phyloP scores from a whole-genome alignment of 345 rosid genomes.

The Psidium guajava region DNA sequence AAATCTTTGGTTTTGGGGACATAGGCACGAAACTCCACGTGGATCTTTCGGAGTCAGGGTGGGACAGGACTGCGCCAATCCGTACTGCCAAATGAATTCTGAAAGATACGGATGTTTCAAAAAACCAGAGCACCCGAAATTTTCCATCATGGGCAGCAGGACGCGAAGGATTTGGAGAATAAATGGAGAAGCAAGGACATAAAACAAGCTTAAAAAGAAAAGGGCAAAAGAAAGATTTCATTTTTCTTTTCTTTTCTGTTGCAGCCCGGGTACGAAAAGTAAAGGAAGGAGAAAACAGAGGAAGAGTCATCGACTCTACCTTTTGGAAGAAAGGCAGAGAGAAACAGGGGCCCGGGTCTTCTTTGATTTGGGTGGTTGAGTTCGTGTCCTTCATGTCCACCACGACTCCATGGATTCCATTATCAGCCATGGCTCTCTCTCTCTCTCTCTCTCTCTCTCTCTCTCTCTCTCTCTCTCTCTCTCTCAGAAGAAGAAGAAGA shows the following conservation, averaged over 20 bases:
- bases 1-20: background rate
- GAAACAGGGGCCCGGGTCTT: slow-evolving; percentile 26
- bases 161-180: background rate
- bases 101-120: background rate
- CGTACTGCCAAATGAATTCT: background rate
- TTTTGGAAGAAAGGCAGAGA: slow-evolving; percentile 76
- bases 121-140: background rate
- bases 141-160: background rate
- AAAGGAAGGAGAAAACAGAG: background rate
- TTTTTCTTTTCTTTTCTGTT: background rate
- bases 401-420: slow-evolving; percentile 29
- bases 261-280: background rate
- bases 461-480: no score
- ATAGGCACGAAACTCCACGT: background rate
- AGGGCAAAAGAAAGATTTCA: background rate
- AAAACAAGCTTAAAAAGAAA: background rate
- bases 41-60: background rate
- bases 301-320: slow-evolving; percentile 15
- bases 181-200: background rate
- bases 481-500: no score
- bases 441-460: no score
- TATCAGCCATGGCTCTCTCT: slow-evolving; percentile 37
- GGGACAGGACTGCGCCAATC: background rate
- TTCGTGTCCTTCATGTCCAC: slow-evolving; percentile 37
- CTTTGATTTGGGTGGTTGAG: slow-evolving; percentile 14